Evolutionary conservation across 2,329 filamentous ascomycete species (phyloP), one percentile per base, ranked within the genome.

Genomic region (Xylariaceae sp.): DNA sequence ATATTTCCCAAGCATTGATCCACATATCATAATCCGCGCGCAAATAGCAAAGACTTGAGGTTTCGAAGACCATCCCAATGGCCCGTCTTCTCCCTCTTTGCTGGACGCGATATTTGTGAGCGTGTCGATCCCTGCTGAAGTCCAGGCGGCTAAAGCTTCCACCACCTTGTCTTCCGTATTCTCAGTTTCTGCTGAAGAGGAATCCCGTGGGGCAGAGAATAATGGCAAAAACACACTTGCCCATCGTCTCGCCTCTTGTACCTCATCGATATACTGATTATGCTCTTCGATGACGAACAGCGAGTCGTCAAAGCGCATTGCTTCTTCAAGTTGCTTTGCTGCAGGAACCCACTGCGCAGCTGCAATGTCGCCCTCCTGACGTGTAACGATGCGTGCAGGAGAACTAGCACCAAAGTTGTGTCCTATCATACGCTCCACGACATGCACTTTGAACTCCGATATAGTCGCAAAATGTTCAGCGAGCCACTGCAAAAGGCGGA

Each of bases 211-310:
- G 4, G 7, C 22, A 39, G 58, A 63, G 5, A 47, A 19, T 53
- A 30, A 18, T 19, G 52, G 19, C 10, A 47, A 46, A 42, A 87
- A 69, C 2, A 81, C 71, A 14, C 66, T 66, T 0, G 76, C 70
- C 90, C 90, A 96, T n/a, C 82, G 66, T 15, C 76, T 70, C 3
- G 83, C 75, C 66, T 96, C 91, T 42, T 83, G 76, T 6, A 89
- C 81, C 58, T 90, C 85, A 65, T 97, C 92, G 44, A 92, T 74
- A 66, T 89, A 97, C n/a, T 96, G 76, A 64, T 99, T 99, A 65
- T 95, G 90, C 66, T 95, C 91, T 69, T 99, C 94, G 48, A 90
- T 78, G 1, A 81, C 85, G 65, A 99, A 99, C 1, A 99, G 78
- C 3, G 84, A 76, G 54, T 83, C 80, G 62, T 89, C 80, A 58